Evolutionary conservation across 805 yeast genomes (phyloP), one percentile per base, ranked within the genome.

Genomic region (Metahyphopichia silvanorum): DNA sequence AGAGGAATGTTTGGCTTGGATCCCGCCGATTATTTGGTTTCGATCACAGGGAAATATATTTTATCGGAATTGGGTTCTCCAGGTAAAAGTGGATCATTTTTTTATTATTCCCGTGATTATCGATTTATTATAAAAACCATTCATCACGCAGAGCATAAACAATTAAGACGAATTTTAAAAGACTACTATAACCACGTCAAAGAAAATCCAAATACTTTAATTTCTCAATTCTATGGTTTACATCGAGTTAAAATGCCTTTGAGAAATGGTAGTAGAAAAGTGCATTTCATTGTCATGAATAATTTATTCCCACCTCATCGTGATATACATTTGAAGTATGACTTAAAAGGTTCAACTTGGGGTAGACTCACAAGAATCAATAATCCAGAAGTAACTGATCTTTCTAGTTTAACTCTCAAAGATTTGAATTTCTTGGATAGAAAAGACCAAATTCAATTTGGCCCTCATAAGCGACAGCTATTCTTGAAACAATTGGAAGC

Each of bases 261-360:
- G 27, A 71, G 74, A 6, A 62, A 65, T 31, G 75, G 73, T 25
- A 59, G 63, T 25, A 72, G 88, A 34, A 89, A 86, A 53, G 86
- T 93, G 24, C 95, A 93, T 60, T 91, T 93, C 46, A 70, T 93
- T 34, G 96, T 93, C 21, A 93, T 93, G 98, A 93, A 93, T 66
- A 93, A 93, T 52, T 71, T 93, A 30, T 93, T 94, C 61, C 98
- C 99, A 0, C 95, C 97, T 5, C 86, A 86, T 50, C 70, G 88
- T 30, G 93, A 85, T 41, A 80, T 91, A 34, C 95, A 88, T 55
- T 63, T 74, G 25, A 85, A 88, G 25, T 93, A 77, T 58, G 99
- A 93, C 55, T 71, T 93, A 55, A 93, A 93, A 55, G 99, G 99
- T 1, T 87, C 96, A 0, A 77, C 94, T 0, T 72, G 84, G 68